Base-by-base conservation (phyloP, 2,329 filamentous ascomycete genomes). In the Exophiala bonariae region DNA sequence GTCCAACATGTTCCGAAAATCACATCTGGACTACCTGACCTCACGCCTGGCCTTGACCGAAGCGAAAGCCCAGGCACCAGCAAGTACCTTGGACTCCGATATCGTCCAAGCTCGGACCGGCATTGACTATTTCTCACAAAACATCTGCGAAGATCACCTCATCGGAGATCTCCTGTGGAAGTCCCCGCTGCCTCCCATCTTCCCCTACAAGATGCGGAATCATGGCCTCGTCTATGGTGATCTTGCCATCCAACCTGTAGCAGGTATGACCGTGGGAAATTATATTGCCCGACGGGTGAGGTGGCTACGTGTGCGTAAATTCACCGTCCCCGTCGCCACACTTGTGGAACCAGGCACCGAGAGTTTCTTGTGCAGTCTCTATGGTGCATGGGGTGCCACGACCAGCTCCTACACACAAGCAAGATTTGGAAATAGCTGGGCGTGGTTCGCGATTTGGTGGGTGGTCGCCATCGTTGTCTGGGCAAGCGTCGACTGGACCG, bases 81-180 rank as follows among this genome's bases (percentile, higher is more conserved):
- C 70, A 0, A 44, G 37, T 14, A 31, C 30, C 20, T 11, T 26
- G 11, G 23, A 26, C 11, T 26, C 23, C 11, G 11, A 6, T 6
- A 26, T 6, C 11, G 23, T 26, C 11, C 23, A 26, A 11, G 41
- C 49, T 7, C 41, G 51, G 11, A 50, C 47, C 7, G 95, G 93
- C 0, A 85, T 99, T 55, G 90, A 97, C 67, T 91, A 85, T 69
- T 99, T 99, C 70, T 95, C 89, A 2, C 80, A 89, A 56, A 95
- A 96, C 63, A 97, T 99, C 63, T 99, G 93, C 72, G 95, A 99
- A 66, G 93, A 99, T 63, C 93, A 99, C 62, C 74, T 96, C 18
- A 96, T 99, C 44, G 92, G 92, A 10, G 93, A 99, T 58, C 72
- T 93, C 1, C 77, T 99, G 3, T 99, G 91, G 90, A 83, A 83